Base-by-base conservation (phyloP, 177 flowering plant genomes). In the Vitis hybrid region DNA sequence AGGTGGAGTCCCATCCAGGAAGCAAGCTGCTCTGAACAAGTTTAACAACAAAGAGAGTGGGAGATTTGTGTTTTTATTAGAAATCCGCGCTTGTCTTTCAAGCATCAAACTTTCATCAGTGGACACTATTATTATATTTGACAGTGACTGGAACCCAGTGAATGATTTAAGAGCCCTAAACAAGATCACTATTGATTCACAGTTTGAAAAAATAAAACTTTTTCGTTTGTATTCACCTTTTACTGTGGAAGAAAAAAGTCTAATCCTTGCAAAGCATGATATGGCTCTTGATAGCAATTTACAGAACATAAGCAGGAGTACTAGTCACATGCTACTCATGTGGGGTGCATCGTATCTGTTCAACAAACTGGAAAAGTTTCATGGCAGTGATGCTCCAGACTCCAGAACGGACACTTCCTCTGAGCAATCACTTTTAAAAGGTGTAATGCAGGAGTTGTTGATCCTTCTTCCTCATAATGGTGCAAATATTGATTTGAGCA, bases 101-200 rank as follows among this genome's bases (percentile, higher is more conserved):
- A 83, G 87, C 81, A 88, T 96, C 72, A 94, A 89, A 70, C 78
- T 93, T 19, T 82, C 84, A 8, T 82, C 89, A 39, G 86, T 94
- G 34, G 94, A 92, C 81, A 39, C 74, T 72, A 69, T 94, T 64
- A 82, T 96, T 32, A 77, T 93, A 72, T 90, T 77, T 79, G 78
- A 77, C 64, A 91, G 98, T 73, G 97, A 92, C 45, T 89, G 88
- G 95, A 91, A 84, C 70, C 99, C 97, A 4, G 58, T 75, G 62
- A 88, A 82, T 84, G 97, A 96, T 82, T 15, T 92, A 69, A 83
- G 78, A 71, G 81, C 83, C 30, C 76, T 96, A 73, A 92, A 89
- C 68, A 91, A 51, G 80, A 79, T 93, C 66, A 76, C 79, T 1
- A 72, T 93, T 60, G 89, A 91, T 70, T 79, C 93, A 60, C 78